Evolutionary conservation across 2,329 filamentous ascomycete species (phyloP).

Genomic region (Juglanconis sp.): DNA sequence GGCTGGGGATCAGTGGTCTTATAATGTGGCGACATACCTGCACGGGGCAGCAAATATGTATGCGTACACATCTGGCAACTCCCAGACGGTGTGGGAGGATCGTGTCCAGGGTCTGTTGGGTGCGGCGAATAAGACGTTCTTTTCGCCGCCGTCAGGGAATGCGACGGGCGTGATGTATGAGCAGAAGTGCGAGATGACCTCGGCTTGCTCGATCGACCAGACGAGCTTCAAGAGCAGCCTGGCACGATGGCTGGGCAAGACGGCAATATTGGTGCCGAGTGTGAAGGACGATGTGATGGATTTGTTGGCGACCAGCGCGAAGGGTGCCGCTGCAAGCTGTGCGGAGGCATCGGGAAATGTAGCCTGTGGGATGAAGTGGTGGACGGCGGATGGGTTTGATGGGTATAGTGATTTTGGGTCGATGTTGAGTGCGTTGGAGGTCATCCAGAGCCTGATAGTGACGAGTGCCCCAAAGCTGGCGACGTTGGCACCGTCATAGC

Average conservation of each 20-base stretch:
- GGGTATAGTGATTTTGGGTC: conserved; percentile 32
- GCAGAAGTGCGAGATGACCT: conserved; percentile 49
- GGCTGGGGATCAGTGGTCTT: conserved; percentile 47
- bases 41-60: conserved; percentile 38
- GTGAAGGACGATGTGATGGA: conserved; percentile 31
- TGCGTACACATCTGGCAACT: conserved; percentile 38
- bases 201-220: conserved; percentile 51
- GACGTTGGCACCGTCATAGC: neutral
- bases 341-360: conserved; percentile 36
- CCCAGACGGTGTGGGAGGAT: conserved; percentile 40
- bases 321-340: conserved; percentile 36
- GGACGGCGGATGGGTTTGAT: conserved; percentile 31
- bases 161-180: conserved; percentile 47
- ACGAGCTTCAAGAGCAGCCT: conserved; percentile 57
- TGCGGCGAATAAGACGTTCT: conserved; percentile 45
- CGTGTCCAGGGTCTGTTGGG: conserved; percentile 46
- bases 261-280: conserved; percentile 35
- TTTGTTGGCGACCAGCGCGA: conserved; percentile 34
- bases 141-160: conserved; percentile 29
- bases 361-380: conserved; percentile 62
- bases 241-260: conserved; percentile 44
- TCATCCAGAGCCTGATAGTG: conserved; percentile 28
- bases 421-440: conserved; percentile 33
- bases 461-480: conserved; percentile 18
- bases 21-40: conserved; percentile 47